phyloP scores from a whole-genome alignment of 306 rosid species.

The Medicago lupulina region DNA sequence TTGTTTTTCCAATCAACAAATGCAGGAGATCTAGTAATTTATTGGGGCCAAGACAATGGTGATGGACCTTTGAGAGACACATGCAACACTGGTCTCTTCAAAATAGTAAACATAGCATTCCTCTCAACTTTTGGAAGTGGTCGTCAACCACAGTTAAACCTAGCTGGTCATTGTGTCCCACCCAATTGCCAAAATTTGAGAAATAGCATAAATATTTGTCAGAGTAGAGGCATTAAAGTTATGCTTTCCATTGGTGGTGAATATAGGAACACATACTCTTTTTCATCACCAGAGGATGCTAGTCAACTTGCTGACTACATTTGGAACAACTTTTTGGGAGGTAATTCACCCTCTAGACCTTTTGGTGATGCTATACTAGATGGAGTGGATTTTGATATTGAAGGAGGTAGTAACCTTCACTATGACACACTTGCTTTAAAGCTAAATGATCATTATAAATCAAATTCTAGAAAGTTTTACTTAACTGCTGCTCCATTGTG shows the following conservation, averaged over 20 bases:
- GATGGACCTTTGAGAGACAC: conserved; percentile 9
- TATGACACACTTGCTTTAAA: conserved; percentile 39
- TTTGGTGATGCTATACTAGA: conserved; percentile 56
- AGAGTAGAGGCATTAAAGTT: conserved; percentile 52
- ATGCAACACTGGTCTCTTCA: conserved; percentile 19
- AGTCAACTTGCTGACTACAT: conserved; percentile 46
- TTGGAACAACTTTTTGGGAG: conserved; percentile 61
- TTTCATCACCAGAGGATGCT: conserved; percentile 53
- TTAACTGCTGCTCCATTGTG: conserved; percentile 62
- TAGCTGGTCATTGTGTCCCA: conserved; percentile 46
- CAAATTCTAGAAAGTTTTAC: conserved; percentile 33
- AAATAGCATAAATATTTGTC: conserved; percentile 46
- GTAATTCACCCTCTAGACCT: conserved; percentile 52
- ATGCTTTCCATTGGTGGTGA: conserved; percentile 64
- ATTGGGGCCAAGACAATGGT: conserved; percentile 27
- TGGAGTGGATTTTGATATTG: conserved; percentile 67
- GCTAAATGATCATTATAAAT: conserved; percentile 39
- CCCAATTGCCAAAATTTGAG: conserved; percentile 35
- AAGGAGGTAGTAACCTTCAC: conserved; percentile 33
- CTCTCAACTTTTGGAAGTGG: conserved; percentile 34
- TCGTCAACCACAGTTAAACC: conserved; percentile 40
- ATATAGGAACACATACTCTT: conserved; percentile 41
- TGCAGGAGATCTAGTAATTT: conserved; percentile 18
- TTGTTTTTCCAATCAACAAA: conserved; percentile 12
- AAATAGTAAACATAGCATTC: conserved; percentile 37